Conservation (phyloP, 2,329 filamentous ascomycete species). For the Ustulina deusta region DNA sequence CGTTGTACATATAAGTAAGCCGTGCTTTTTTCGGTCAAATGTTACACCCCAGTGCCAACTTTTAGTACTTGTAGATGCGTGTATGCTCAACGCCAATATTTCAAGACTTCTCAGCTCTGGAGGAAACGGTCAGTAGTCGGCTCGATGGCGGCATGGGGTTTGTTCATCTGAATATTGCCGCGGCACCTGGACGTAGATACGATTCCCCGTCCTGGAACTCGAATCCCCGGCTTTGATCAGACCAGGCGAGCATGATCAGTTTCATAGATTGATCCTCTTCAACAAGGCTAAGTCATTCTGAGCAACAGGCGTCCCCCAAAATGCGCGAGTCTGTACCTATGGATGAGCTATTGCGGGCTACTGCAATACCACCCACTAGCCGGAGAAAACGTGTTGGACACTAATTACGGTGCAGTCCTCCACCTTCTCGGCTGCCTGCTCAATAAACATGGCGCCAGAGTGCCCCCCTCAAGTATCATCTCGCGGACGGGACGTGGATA, state of each 20-base stretch:
- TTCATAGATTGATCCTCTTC: conserved; percentile 27
- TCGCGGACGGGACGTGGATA: background rate
- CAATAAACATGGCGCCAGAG: background rate
- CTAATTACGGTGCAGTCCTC: conserved; percentile 4
- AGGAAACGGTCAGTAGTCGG: background rate
- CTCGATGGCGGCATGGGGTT: background rate
- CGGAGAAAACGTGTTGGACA: background rate
- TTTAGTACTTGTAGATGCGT: background rate
- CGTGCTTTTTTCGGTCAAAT: conserved; percentile 6
- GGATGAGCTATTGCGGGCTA: conserved; percentile 7
- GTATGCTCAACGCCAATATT: conserved; percentile 15
- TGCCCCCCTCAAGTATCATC: background rate
- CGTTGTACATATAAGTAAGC: conserved; percentile 16
- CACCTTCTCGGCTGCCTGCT: background rate
- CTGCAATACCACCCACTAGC: conserved; percentile 17
- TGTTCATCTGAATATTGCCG: background rate
- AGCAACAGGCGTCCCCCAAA: background rate
- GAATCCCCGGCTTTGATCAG: conserved; percentile 21
- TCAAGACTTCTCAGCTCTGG: background rate
- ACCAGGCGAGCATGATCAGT: conserved; percentile 24
- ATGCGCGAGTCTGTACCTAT: background rate
- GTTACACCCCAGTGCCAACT: background rate
- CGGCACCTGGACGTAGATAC: background rate
- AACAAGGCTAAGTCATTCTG: conserved; percentile 13
- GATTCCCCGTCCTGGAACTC: conserved; percentile 9